Base-by-base conservation (phyloP, 805 yeast genomes). In the Blastobotrys robertii region DNA sequence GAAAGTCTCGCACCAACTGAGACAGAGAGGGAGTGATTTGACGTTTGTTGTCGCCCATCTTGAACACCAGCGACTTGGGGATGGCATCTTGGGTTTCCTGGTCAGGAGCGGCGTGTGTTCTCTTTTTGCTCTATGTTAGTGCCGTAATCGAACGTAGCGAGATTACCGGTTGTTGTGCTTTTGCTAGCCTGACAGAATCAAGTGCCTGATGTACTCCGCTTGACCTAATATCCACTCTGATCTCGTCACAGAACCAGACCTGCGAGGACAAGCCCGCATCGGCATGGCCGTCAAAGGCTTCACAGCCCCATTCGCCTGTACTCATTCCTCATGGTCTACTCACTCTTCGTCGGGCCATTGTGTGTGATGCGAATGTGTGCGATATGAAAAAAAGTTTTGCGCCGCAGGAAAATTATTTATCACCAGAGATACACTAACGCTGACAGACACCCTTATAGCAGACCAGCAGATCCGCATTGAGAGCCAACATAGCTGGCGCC, bases 51-150 rank as follows among this genome's bases (percentile, higher is more conserved):
- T 75, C 67, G 1, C 97, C 97, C 42, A 87, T 73, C 55, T 92
- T 78, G 50, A 92, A 73, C 43, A 92, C 97, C 96, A 92, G 88
- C 1, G 97, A 87, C 56, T 83, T 76, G 14, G 98, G 97, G 48
- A 86, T 77, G 55, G 77, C 78, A 39, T 79, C 79, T 38, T 67
- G 64, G 45, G 80, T 85, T 52, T 80, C 94, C 49, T 76, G 81
- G 19, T 76, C 66, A 30, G 65, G 65, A 47, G 72, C 72, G 39
- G 69, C 82, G 60, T 88, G 97, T 11, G 97, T 90, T 74, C 96
- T 81, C 60, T 78, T 84, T 67, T 87, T 88, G 44, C 25, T 12
- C 33, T 11, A 4, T 12, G 13, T n/a, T n/a, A 30, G n/a, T 12
- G 8, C 8, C 4, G 13, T 30, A 30, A 30, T 30, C 13, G 33